phyloP scores from a whole-genome alignment of 1,284 basidiomycete species.

The Ceratobasidium sp. region DNA sequence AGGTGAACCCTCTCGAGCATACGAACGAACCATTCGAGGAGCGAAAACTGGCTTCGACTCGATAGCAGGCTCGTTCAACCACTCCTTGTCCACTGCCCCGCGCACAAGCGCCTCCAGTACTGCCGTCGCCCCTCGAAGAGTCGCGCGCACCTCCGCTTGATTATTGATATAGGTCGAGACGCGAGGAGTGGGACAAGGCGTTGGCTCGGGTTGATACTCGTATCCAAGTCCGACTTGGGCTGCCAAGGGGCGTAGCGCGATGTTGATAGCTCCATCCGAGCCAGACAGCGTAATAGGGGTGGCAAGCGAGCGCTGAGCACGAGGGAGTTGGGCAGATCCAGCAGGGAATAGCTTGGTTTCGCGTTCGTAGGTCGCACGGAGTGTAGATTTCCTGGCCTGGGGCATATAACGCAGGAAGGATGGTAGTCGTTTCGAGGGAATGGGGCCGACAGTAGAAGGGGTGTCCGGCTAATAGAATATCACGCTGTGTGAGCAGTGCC shows the following conservation, averaged over 20 bases:
- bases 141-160: not conserved
- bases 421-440: not conserved
- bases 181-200: not conserved
- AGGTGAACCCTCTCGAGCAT: not conserved
- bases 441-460: no score
- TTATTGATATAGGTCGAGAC: not conserved
- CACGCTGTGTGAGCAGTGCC: no score
- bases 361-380: not conserved
- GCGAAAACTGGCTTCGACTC: not conserved
- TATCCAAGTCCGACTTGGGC: not conserved
- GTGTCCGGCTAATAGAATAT: no score
- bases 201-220: not conserved
- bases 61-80: not conserved
- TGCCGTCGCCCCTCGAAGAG: not conserved
- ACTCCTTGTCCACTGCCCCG: not conserved
- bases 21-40: not conserved
- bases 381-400: not conserved
- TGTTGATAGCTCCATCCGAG: not conserved
- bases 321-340: not conserved
- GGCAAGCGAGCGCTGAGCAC: not conserved
- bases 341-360: not conserved
- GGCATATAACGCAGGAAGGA: not conserved
- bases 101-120: not conserved
- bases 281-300: conserved; percentile 1
- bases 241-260: not conserved